Evolutionary conservation across 2,329 filamentous ascomycete genomes (phyloP).

Genomic region (Fusarium decemcellulare): DNA sequence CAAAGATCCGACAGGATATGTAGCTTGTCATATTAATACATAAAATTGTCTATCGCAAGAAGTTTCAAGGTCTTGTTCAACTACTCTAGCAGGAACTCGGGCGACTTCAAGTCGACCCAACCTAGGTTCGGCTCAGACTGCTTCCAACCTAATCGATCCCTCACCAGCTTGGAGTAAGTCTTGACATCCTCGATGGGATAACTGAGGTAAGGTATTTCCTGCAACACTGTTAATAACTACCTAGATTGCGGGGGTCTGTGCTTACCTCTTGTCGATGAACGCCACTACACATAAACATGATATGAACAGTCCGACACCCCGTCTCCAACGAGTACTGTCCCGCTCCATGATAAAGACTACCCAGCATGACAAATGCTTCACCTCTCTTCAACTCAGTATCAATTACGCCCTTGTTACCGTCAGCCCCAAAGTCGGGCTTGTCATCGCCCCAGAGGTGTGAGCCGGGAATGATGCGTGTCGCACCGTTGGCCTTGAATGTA

Average conservation of each 20-base stretch:
- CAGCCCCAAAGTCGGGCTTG: constrained; percentile 51
- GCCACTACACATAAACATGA: constrained; percentile 57
- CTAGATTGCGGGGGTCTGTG: accelerated
- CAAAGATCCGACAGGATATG: no score
- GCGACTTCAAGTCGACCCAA: constrained; percentile 56
- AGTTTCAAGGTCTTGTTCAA: no score
- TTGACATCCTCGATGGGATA: constrained; percentile 56
- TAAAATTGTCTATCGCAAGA: no score
- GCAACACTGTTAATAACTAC: neutral
- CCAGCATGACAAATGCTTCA: constrained; percentile 56
- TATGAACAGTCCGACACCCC: constrained; percentile 53
- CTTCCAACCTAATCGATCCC: constrained; percentile 56
- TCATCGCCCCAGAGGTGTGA: constrained; percentile 57
- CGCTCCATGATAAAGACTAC: constrained; percentile 55
- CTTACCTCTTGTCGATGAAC: constrained; percentile 53
- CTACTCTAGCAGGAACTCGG: constrained; percentile 44
- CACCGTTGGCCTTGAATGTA: constrained; percentile 52
- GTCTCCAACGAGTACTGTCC: constrained; percentile 48
- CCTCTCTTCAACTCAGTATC: constrained; percentile 53
- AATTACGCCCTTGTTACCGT: constrained; percentile 42
- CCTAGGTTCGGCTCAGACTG: constrained; percentile 57
- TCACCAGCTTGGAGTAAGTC: constrained; percentile 53
- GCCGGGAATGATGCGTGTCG: constrained; percentile 54
- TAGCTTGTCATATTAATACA: no score
- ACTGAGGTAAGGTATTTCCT: constrained; percentile 42